Conservation (phyloP, 495 filamentous ascomycete genomes). For the Pseudomonodictys pantanalensis region DNA sequence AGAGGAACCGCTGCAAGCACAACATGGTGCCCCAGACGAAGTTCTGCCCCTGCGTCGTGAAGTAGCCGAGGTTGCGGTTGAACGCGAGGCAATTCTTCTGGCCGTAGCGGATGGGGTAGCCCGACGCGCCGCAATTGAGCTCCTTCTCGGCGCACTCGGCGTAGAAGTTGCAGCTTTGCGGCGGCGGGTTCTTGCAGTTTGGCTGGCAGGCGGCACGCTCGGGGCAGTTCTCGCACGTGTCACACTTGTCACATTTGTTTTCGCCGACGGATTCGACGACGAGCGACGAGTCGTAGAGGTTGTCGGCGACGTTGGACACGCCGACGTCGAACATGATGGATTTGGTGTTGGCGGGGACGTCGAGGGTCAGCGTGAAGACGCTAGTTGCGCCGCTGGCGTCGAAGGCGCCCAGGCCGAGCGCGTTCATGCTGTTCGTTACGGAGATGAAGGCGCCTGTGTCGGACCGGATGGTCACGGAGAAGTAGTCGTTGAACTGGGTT, state of each 20-base stretch:
- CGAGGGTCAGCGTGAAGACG: not conserved
- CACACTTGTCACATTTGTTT: not conserved
- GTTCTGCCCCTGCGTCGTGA: not conserved
- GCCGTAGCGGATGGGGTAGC: not conserved
- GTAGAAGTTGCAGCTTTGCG: not conserved
- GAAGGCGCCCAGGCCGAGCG: not conserved
- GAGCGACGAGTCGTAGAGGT: not conserved
- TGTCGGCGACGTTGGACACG: not conserved
- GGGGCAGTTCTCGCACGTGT: not conserved
- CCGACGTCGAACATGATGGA: not conserved
- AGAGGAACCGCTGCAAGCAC: not conserved
- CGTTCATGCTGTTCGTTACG: not conserved
- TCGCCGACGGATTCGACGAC: not conserved
- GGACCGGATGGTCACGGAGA: not conserved
- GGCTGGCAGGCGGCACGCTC: not conserved
- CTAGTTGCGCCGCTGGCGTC: not conserved
- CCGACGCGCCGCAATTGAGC: not conserved
- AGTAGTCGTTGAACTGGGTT: constrained; percentile 1
- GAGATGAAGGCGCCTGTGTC: not conserved
- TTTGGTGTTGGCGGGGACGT: not conserved
- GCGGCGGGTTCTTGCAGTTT: not conserved
- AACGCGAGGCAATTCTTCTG: not conserved
- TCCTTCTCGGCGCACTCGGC: not conserved
- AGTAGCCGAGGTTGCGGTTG: not conserved
- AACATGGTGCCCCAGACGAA: not conserved